Evolutionary conservation across 371 early-diverging fungal genomes (phyloP).

Genomic region (Saksenaea vasiformis): DNA sequence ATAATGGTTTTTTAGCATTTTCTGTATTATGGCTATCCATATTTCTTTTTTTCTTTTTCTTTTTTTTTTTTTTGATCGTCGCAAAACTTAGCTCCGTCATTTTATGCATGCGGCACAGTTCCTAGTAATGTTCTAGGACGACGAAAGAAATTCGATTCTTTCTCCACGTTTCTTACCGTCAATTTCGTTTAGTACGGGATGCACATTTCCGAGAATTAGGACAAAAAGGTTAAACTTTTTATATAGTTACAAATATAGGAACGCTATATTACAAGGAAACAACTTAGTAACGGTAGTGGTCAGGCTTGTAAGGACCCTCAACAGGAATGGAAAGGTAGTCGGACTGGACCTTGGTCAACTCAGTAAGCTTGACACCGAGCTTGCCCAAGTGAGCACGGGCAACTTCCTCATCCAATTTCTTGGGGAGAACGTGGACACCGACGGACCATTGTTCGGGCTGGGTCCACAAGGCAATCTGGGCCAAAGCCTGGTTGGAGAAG

Average conservation of each 20-base stretch:
- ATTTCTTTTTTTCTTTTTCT: too few relatives aligned
- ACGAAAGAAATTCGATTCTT: background rate
- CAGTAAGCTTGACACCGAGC: constrained; percentile 90
- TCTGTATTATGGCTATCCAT: too few relatives aligned
- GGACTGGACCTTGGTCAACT: constrained; percentile 68
- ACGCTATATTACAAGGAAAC: constrained; percentile 1
- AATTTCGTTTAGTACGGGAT: background rate
- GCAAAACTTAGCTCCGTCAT: too few relatives aligned
- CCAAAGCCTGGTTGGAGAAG: constrained; percentile 97
- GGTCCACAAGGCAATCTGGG: constrained; percentile 97
- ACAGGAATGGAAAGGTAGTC: constrained; percentile 82
- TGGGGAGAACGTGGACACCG: constrained; percentile 97
- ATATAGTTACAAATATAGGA: constrained; percentile 1
- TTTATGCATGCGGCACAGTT: too few relatives aligned
- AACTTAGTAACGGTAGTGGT: constrained; percentile 82
- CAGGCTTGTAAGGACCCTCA: constrained; percentile 95
- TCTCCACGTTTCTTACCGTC: background rate
- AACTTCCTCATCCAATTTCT: constrained; percentile 98
- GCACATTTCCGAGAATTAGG: background rate
- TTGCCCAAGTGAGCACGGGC: constrained; percentile 92
- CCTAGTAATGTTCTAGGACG: background rate
- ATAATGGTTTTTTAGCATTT: too few relatives aligned
- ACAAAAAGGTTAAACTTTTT: background rate
- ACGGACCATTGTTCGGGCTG: constrained; percentile 80
- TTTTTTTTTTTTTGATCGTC: too few relatives aligned